Evolutionary conservation across 1,284 basidiomycete genomes (phyloP).

Genomic region (Cyathus olla): DNA sequence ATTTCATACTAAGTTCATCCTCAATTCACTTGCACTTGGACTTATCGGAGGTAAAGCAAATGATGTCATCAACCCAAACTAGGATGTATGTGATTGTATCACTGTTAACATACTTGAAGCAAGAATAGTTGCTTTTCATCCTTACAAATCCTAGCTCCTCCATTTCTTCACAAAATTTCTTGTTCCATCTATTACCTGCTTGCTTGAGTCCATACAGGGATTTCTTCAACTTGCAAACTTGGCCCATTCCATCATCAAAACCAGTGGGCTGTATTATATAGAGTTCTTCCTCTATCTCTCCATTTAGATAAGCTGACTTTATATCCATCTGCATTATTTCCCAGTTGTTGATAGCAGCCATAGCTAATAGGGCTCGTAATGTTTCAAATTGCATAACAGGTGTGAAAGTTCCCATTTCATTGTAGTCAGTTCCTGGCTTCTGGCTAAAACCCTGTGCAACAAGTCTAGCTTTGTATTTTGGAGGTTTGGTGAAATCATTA

Average conservation of each 20-base stretch:
- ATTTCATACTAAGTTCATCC: conserved; percentile 13
- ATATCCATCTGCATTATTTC: no score
- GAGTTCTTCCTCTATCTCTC: no score
- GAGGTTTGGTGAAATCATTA: conserved; percentile 14
- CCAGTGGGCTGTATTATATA: conserved; percentile 26
- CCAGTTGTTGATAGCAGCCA: conserved; percentile 32
- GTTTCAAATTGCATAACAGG: conserved; percentile 43
- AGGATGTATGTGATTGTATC: conserved; percentile 9
- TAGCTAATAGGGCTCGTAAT: conserved; percentile 37
- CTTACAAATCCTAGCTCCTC: conserved; percentile 9
- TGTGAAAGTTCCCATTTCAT: conserved; percentile 42
- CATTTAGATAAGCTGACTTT: no score
- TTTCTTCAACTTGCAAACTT: conserved; percentile 22
- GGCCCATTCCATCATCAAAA: conserved; percentile 19
- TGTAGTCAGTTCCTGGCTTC: conserved; percentile 37
- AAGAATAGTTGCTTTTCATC: conserved; percentile 10
- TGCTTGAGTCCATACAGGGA: conserved; percentile 43
- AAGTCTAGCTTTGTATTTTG: conserved; percentile 28
- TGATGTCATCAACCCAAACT: conserved; percentile 19
- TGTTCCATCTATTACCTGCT: conserved; percentile 35
- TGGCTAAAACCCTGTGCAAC: conserved; percentile 31
- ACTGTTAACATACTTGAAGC: conserved; percentile 7
- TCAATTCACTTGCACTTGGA: background rate
- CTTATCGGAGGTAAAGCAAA: conserved; percentile 2
- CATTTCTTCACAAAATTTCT: conserved; percentile 21